These are phyloP conservation scores for Thelonectria discophora DNA, from an alignment of 2,329 filamentous ascomycete genomes.

Conservation along the genomic window DNA sequence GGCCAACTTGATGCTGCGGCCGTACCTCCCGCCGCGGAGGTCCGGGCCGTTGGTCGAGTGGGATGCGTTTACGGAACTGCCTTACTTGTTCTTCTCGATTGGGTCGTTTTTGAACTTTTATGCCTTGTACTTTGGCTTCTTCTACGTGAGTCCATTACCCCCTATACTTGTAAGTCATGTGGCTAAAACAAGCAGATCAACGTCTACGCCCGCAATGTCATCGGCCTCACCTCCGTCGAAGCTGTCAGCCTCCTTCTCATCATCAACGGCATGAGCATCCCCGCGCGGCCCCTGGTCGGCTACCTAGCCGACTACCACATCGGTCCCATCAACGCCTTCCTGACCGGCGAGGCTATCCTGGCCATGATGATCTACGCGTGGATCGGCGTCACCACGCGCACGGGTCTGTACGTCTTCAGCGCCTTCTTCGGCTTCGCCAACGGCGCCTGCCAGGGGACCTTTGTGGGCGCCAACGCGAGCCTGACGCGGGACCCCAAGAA, in stretches of 20 bases:
- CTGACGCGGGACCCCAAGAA: conserved; percentile 52
- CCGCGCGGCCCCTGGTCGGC: conserved; percentile 67
- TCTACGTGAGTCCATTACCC: conserved; percentile 51
- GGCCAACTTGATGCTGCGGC: conserved; percentile 52
- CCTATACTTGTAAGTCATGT: conserved; percentile 48
- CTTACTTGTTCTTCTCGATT: conserved; percentile 62
- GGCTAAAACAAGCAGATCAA: conserved; percentile 50
- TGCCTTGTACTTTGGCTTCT: conserved; percentile 51
- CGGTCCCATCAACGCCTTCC: conserved; percentile 59
- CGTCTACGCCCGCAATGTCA: conserved; percentile 48
- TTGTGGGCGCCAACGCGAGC: conserved; percentile 50
- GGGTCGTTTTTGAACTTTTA: conserved; percentile 58
- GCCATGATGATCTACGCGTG: conserved; percentile 43
- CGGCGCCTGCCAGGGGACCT: conserved; percentile 44
- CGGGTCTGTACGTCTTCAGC: conserved; percentile 44
- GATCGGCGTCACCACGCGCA: conserved; percentile 40
- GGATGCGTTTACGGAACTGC: conserved; percentile 63
- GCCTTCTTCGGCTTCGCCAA: conserved; percentile 44
- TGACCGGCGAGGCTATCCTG: conserved; percentile 43
- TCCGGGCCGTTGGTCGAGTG: conserved; percentile 63
- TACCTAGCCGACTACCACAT: conserved; percentile 63
- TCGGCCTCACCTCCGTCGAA: conserved; percentile 62
- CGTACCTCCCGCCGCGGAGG: conserved; percentile 58
- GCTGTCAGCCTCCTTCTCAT: conserved; percentile 65
- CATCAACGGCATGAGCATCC: conserved; percentile 68